Evolutionary conservation across 2,329 filamentous ascomycete species (phyloP).

Genomic region (Clarireedia monteithiana): DNA sequence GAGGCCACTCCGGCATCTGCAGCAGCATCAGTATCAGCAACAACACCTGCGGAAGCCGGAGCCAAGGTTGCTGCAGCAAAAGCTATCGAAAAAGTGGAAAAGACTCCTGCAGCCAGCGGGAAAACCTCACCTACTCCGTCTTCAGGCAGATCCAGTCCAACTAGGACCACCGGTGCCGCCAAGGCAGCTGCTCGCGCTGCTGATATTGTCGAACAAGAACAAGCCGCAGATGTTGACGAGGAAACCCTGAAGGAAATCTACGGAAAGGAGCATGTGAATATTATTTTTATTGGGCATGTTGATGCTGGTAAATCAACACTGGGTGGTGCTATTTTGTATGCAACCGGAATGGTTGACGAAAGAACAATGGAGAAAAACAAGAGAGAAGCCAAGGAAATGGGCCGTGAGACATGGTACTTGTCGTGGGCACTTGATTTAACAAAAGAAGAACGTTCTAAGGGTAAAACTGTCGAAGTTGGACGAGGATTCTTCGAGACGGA

Average conservation of each 20-base stretch:
- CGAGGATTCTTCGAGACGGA: conserved; percentile 96
- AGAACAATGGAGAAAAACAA: conserved; percentile 98
- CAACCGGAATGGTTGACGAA: conserved; percentile 98
- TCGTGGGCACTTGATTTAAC: conserved; percentile 98
- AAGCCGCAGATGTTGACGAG: conserved; percentile 68
- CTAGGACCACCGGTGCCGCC: conserved; percentile 47
- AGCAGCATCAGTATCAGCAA: conserved; percentile 25
- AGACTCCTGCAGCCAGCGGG: conserved; percentile 56
- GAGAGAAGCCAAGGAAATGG: conserved; percentile 89
- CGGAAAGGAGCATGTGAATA: conserved; percentile 87
- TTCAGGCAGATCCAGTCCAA: conserved; percentile 77
- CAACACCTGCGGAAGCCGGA: conserved; percentile 47
- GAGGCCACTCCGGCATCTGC: conserved; percentile 30
- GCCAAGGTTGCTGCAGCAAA: conserved; percentile 82
- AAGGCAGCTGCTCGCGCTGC: conserved; percentile 54
- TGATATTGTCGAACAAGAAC: conserved; percentile 71
- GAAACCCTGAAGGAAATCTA: conserved; percentile 89
- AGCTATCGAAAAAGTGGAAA: conserved; percentile 88
- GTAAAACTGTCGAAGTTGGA: conserved; percentile 96
- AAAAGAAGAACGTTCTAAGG: conserved; percentile 91
- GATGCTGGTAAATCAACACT: conserved; percentile 97
- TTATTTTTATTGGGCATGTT: conserved; percentile 97
- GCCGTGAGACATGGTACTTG: conserved; percentile 96
- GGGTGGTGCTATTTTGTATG: conserved; percentile 86
- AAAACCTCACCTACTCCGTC: conserved; percentile 75